phyloP scores from a whole-genome alignment of 495 filamentous ascomycete species.

The Penicillium odoratum region DNA sequence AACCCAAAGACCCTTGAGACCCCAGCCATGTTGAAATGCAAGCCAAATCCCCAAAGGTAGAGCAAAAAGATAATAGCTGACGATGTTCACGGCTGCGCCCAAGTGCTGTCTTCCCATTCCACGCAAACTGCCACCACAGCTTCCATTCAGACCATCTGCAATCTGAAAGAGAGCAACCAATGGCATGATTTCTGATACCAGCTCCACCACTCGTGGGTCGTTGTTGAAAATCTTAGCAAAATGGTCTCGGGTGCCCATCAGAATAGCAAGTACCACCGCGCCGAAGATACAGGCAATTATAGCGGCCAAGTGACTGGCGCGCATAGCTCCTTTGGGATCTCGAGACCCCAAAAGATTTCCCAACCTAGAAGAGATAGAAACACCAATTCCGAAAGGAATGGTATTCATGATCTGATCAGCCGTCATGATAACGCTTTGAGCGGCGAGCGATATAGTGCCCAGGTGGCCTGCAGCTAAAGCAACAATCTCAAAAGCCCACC shows the following conservation, averaged over 20 bases:
- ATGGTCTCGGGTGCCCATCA: conserved; percentile 72
- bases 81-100: conserved; percentile 81
- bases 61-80: conserved; percentile 88
- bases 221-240: conserved; percentile 87
- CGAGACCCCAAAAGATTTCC: conserved; percentile 80
- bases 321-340: conserved; percentile 64
- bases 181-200: conserved; percentile 82
- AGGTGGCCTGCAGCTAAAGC: conserved; percentile 82
- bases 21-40: conserved; percentile 83
- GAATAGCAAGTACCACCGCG: conserved; percentile 61
- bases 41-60: conserved; percentile 82
- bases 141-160: conserved; percentile 83
- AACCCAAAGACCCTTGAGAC: conserved; percentile 79
- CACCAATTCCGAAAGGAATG: conserved; percentile 86
- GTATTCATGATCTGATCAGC: conserved; percentile 92
- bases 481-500: conserved; percentile 98
- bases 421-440: conserved; percentile 94
- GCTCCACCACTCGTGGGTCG: conserved; percentile 67
- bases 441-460: conserved; percentile 79
- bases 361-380: conserved; percentile 76
- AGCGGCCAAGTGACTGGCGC: conserved; percentile 77
- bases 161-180: conserved; percentile 95
- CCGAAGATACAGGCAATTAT: conserved; percentile 71
- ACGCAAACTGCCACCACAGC: conserved; percentile 77
- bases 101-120: conserved; percentile 90